Percentiles rank a stretch among this genome's conserved stretches.
phyloP scores from a whole-genome alignment of 176 grass and related monocot species.

The Secale cereale region DNA sequence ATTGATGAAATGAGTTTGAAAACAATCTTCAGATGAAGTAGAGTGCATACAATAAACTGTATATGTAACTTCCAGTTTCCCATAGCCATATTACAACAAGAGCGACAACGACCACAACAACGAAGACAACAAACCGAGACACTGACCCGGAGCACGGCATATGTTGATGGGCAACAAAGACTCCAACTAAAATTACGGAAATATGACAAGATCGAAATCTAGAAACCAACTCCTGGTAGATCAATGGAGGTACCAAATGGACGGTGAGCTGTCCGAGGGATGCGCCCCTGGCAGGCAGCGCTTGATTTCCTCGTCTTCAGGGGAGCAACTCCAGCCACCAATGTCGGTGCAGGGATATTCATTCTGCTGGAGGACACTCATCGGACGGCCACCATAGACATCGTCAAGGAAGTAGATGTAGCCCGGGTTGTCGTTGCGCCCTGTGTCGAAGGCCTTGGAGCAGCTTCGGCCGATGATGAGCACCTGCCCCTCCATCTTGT shows the following conservation, averaged over 20 bases:
- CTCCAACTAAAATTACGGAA: too few relatives aligned
- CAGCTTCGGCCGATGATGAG: slow-evolving; percentile 18
- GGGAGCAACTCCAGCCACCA: not conserved
- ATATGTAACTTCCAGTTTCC: too few relatives aligned
- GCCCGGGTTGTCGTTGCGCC: not conserved
- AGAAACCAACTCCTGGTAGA: too few relatives aligned
- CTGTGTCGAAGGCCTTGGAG: not conserved
- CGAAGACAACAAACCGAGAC: too few relatives aligned
- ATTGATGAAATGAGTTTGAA: too few relatives aligned
- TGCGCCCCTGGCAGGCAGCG: not conserved
- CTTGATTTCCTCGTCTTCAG: not conserved
- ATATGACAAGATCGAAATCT: too few relatives aligned
- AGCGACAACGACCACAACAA: too few relatives aligned
- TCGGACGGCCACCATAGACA: not conserved
- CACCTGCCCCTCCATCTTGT: not conserved
- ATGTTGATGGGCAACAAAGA: too few relatives aligned
- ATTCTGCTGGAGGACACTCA: not conserved
- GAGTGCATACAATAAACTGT: too few relatives aligned
- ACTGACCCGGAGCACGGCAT: too few relatives aligned
- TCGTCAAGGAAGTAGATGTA: slow-evolving; percentile 30
- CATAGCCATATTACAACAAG: too few relatives aligned
- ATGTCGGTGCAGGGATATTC: slow-evolving; percentile 2
- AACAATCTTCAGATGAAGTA: too few relatives aligned
- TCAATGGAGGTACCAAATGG: not conserved
- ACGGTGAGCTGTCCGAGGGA: not conserved